Conservation (phyloP, 2,329 filamentous ascomycete genomes). For the Aspergillus persii region DNA sequence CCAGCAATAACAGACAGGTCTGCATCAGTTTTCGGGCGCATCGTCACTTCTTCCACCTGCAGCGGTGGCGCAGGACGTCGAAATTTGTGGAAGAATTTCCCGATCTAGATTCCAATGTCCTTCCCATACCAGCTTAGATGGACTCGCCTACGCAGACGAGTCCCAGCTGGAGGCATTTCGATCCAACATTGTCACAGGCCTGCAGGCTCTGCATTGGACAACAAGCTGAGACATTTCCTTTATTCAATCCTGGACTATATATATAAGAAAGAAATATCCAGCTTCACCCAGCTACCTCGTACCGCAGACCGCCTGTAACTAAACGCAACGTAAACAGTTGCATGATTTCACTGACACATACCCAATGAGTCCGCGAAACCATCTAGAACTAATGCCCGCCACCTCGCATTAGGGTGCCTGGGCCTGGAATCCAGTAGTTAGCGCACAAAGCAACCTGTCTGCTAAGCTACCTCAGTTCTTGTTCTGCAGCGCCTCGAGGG, state of each 20-base stretch:
- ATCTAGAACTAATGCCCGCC: neutral
- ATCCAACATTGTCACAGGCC: neutral
- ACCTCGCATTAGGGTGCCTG: neutral
- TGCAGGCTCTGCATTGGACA: neutral
- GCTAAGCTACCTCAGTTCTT: neutral
- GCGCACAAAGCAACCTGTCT: neutral
- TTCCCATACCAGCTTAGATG: neutral
- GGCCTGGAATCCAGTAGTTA: neutral
- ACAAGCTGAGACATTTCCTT: neutral
- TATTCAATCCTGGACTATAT: neutral
- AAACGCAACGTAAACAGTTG: no score
- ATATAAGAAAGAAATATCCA: neutral
- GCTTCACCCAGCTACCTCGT: neutral
- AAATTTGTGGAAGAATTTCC: slow-evolving; percentile 9
- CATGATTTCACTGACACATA: neutral
- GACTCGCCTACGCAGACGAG: neutral
- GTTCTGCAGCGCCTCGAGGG: neutral
- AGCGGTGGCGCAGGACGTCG: slow-evolving; percentile 10
- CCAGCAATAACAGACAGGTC: slow-evolving; percentile 1
- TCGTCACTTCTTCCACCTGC: slow-evolving; percentile 11
- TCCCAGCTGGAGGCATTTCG: neutral
- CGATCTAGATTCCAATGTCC: slow-evolving; percentile 6
- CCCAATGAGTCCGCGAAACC: neutral
- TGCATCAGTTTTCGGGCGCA: slow-evolving; percentile 6
- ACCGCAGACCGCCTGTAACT: neutral